Evolutionary conservation across 129 eudicot species (phyloP), one percentile per base, ranked within the genome.

Genomic region (Artemisia argyi): DNA sequence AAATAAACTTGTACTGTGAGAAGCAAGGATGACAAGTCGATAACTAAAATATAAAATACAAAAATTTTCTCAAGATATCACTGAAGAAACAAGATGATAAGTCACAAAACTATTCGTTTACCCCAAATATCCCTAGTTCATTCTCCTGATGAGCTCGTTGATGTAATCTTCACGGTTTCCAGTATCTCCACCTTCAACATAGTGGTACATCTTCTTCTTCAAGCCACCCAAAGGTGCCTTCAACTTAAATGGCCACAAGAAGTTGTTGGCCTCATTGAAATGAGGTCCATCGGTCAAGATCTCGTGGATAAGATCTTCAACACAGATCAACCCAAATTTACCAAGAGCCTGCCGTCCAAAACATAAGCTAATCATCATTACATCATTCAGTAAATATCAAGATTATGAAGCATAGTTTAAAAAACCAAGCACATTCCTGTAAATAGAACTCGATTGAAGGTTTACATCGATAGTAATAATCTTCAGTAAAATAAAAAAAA

Each of bases 181-280:
- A 68, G 97, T 94, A 78, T 90, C 93, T 20, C 96, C 96, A 3
- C 92, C 96, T 79, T 90, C 96, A 28, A 90, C 90, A 39, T 86
- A 90, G 81, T 90, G 97, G 39, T 85, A 87, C 68, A 90, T 82
- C 85, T 90, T 90, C 82, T 83, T 90, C 81, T 84, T 83, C 63
- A 87, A 47, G 18, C 96, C 93, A 67, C 96, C 93, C 83, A 90
- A 73, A 18, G 96, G 96, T 26, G 96, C 93, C 62, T 71, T 84
- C 22, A 90, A 81, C 61, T 90, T 82, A 73, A 89, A 89, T 51
- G 92, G 92, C 92, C 96, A 89, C n/a, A 89, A 51, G 71, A 89
- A 89, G 80, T 89, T 86, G 84, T 90, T 90, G 13, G 94, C 91
- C 56, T 87, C 85, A 84, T 87, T 87, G 26, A 90, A 90, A 58